Evolutionary conservation across 768 basidiomycete genomes (phyloP), one percentile per base, ranked within the genome.

Genomic region (Tricholoma hemisulphureum): DNA sequence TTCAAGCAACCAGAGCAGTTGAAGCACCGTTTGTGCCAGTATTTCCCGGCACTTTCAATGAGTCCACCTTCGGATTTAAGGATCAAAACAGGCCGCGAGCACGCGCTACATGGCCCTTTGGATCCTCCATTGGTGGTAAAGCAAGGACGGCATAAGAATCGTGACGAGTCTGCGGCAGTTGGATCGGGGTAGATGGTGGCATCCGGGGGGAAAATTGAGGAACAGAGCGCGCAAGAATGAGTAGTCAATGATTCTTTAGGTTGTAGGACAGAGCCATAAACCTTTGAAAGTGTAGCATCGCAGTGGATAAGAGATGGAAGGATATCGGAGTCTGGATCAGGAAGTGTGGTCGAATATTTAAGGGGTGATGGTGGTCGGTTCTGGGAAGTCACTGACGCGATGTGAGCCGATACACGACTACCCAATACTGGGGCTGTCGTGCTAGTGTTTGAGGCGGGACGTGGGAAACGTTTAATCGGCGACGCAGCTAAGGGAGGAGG

Each of bases 1-100:
- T 83, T 88, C 69, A 75, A 79, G 67, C 92, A 94, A 5, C 83
- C 85, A 14, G 80, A 77, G 65, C 92, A 94, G 60, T 77, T 78
- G 73, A 93, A 94, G 69, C 92, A 94, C 46, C 75, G 79, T 69
- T 87, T 90, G 66, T 94, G 92, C 91, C 92, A 94, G 61, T 85
- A 82, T 43, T 80, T 80, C 41, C 83, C 84, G 5, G 81, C 80
- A 5, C 83, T 84, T 67, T 92, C 86, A 41, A 94, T 78, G 61
- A 88, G 93, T 4, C 83, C 84, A 2, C 92, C 92, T 71, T 93
- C 91, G 3, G 82, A 79, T 67, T 86, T 90, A 41, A 93, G 75
- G 18, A 84, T 82, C 20, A 92, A 79, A 20, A 94, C 91, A 5
- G 90, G 82, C 49, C 86, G 82, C 43, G 77, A 73, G 64, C 92